phyloP scores from a whole-genome alignment of 129 eudicot species.

The Saussurea involucrata region DNA sequence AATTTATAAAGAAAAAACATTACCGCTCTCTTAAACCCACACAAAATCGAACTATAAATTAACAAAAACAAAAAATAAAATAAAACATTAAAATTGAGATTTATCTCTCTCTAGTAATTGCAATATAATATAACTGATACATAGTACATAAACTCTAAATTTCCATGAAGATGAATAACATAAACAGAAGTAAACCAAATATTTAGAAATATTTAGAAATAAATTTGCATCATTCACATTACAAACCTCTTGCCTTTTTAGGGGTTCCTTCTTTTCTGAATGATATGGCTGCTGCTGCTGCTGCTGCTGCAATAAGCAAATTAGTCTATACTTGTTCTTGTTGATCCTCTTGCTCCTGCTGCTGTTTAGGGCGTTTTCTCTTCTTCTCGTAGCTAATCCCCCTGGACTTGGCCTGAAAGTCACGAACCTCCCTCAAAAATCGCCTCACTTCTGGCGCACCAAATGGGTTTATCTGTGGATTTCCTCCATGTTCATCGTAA shows the following conservation, averaged over 20 bases:
- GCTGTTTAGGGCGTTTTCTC: conserved; percentile 33
- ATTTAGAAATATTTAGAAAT: neutral
- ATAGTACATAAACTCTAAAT: neutral
- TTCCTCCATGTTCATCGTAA: conserved; percentile 42
- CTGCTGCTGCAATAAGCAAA: neutral
- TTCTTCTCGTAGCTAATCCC: conserved; percentile 44
- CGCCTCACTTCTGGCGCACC: conserved; percentile 38
- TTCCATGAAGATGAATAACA: conserved; percentile 16
- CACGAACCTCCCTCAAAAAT: conserved; percentile 41
- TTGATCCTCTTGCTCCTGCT: conserved; percentile 8
- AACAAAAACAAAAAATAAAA: too few species aligned
- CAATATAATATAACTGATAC: conserved; percentile 1
- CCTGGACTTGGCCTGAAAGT: conserved; percentile 36
- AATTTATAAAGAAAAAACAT: too few species aligned
- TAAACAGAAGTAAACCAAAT: neutral
- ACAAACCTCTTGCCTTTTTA: conserved; percentile 14
- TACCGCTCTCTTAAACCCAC: too few species aligned
- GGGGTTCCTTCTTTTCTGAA: conserved; percentile 1
- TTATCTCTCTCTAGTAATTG: too few species aligned
- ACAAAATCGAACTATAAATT: too few species aligned
- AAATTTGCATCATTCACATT: conserved; percentile 9
- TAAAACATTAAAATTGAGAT: too few species aligned
- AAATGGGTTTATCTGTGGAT: conserved; percentile 40
- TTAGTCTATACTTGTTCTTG: conserved; percentile 18
- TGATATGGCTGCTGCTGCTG: neutral